These are phyloP conservation scores for Rhodotorula sp. DNA, from an alignment of 1,284 basidiomycete species.

Conservation along the genomic window DNA sequence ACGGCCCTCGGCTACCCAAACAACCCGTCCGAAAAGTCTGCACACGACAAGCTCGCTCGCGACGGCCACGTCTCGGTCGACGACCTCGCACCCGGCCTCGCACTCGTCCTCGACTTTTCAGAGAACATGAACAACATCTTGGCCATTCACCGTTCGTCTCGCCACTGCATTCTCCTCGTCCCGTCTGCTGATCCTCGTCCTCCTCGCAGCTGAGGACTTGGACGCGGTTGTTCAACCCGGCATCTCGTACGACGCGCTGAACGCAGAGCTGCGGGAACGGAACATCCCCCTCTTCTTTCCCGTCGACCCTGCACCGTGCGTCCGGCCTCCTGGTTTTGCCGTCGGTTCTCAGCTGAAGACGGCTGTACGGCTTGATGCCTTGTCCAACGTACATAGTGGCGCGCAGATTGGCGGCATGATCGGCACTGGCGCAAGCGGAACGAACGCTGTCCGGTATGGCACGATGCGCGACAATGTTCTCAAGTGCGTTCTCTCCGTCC, in stretches of 20 bases:
- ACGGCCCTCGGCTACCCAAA: conserved; percentile 29
- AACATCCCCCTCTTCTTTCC: conserved; percentile 85
- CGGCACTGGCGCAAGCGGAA: conserved; percentile 52
- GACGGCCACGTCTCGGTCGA: conserved; percentile 35
- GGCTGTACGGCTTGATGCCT: no score
- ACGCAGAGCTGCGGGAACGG: conserved; percentile 66
- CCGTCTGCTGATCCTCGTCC: conserved; percentile 48
- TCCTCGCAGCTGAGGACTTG: conserved; percentile 58
- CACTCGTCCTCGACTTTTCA: conserved; percentile 65
- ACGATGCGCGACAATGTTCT: conserved; percentile 53
- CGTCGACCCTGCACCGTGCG: conserved; percentile 53
- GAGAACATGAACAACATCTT: conserved; percentile 76
- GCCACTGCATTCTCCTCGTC: not conserved
- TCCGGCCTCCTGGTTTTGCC: not conserved
- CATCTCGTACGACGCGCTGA: conserved; percentile 80
- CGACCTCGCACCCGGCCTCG: conserved; percentile 40
- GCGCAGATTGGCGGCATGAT: conserved; percentile 74
- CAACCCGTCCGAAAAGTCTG: conserved; percentile 19
- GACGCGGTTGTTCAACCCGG: conserved; percentile 67
- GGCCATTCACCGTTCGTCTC: conserved; percentile 64
- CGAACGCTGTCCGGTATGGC: conserved; percentile 84
- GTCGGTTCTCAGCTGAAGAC: not conserved
- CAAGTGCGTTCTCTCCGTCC: conserved; percentile 13
- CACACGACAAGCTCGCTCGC: conserved; percentile 19
- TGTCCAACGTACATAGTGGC: conserved; percentile 5